Conservation (phyloP, 805 yeast genomes). For the Yarrowia deformans region DNA sequence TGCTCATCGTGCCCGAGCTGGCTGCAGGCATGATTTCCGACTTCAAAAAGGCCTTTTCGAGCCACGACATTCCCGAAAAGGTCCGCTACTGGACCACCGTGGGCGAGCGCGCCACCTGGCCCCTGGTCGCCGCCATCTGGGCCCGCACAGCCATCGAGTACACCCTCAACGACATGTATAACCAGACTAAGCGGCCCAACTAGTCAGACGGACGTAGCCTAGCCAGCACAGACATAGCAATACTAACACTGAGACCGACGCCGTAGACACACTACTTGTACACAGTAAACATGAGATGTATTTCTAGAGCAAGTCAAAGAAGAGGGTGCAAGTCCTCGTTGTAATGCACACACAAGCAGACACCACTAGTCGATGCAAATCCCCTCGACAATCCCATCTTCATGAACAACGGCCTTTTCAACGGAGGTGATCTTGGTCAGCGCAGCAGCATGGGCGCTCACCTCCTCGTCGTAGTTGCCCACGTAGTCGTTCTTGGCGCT, state of each 20-base stretch:
- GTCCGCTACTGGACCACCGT: constrained; percentile 88
- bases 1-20: constrained; percentile 89
- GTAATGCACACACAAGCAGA: no score
- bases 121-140: constrained; percentile 80
- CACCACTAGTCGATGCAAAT: not conserved
- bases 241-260: constrained; percentile 3
- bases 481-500: constrained; percentile 81
- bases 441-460: constrained; percentile 18
- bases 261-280: not conserved
- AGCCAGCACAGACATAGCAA: not conserved
- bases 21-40: constrained; percentile 68
- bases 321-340: no score
- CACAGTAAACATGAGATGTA: not conserved
- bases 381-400: not conserved
- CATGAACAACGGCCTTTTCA: constrained; percentile 17
- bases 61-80: constrained; percentile 70
- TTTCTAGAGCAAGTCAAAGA: not conserved
- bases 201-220: constrained; percentile 36
- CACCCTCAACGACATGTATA: constrained; percentile 78
- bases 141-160: constrained; percentile 91
- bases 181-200: constrained; percentile 44
- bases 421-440: constrained; percentile 22
- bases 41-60: constrained; percentile 79
- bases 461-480: constrained; percentile 30
- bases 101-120: constrained; percentile 95